A percentile compares a stretch with the other conserved stretches of the same genome.
Conservation (phyloP, 129 eudicot genomes). For the Lactuca saligna region DNA sequence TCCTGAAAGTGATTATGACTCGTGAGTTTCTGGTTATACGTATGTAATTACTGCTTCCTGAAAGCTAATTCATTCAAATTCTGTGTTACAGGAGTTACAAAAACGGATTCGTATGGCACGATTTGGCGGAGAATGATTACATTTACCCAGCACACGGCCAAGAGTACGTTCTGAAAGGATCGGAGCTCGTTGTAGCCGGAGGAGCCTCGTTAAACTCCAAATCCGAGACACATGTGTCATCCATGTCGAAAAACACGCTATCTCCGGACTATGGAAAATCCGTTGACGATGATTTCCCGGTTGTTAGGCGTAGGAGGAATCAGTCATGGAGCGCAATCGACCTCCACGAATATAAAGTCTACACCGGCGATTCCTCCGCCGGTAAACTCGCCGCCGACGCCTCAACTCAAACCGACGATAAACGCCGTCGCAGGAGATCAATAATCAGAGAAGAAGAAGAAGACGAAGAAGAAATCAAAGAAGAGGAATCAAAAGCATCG, state of each 20-base stretch:
- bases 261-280: slow-evolving; percentile 39
- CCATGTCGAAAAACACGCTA: slow-evolving; percentile 20
- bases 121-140: slow-evolving; percentile 75
- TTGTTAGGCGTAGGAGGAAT: slow-evolving; percentile 52
- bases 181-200: slow-evolving; percentile 52
- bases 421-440: slow-evolving; percentile 48
- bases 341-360: slow-evolving; percentile 76
- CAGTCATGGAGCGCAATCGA: slow-evolving; percentile 87
- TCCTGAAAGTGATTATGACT: background rate
- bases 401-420: slow-evolving; percentile 90
- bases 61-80: background rate
- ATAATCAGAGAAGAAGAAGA: slow-evolving; percentile 30
- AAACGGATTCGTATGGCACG: slow-evolving; percentile 96
- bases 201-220: slow-evolving; percentile 18
- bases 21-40: background rate
- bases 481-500: slow-evolving; percentile 16
- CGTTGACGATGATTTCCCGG: slow-evolving; percentile 42
- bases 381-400: slow-evolving; percentile 65
- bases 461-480: slow-evolving; percentile 28
- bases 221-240: slow-evolving; percentile 30
- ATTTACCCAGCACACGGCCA: slow-evolving; percentile 84
- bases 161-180: slow-evolving; percentile 89
- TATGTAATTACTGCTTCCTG: background rate
- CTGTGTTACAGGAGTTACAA: slow-evolving; percentile 61
- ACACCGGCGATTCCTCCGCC: slow-evolving; percentile 50